A percentile compares a stretch with the other conserved stretches of the same genome.
These are phyloP conservation scores for Rosellinia necatrix DNA, from an alignment of 2,329 filamentous ascomycete genomes.

Conservation along the genomic window DNA sequence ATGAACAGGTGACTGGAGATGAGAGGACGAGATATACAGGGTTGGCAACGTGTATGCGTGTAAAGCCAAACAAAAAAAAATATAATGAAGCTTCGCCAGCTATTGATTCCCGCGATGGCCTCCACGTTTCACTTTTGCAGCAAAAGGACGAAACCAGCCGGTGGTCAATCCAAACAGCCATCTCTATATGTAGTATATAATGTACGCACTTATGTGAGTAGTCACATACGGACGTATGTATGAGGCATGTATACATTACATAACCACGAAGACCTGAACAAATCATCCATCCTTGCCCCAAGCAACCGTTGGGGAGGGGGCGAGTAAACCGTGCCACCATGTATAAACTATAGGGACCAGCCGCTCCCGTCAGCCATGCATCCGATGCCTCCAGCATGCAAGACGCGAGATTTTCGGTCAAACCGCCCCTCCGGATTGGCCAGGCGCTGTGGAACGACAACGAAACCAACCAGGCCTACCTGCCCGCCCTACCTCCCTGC, in stretches of 20 bases:
- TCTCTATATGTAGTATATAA: not conserved
- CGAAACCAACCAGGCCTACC: not conserved
- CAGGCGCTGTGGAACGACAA: constrained; percentile 13
- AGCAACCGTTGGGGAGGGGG: not conserved
- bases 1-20: constrained; percentile 3
- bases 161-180: not conserved
- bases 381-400: constrained; percentile 2
- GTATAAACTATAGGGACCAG: too few relatives aligned
- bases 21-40: not conserved
- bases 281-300: not conserved
- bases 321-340: too few relatives aligned
- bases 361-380: not conserved
- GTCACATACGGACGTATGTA: not conserved
- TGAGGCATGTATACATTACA: too few relatives aligned
- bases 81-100: not conserved
- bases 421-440: constrained; percentile 21
- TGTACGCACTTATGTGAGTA: not conserved
- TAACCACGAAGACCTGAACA: too few relatives aligned
- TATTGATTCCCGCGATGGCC: constrained; percentile 10
- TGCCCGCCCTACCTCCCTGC: not conserved
- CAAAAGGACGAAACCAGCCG: not conserved
- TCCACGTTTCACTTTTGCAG: constrained; percentile 18
- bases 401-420: constrained; percentile 24
- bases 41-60: constrained; percentile 18
- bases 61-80: constrained; percentile 12